These are phyloP conservation scores for Candida insectalens DNA, from an alignment of 805 yeast genomes.

Conservation along the genomic window DNA sequence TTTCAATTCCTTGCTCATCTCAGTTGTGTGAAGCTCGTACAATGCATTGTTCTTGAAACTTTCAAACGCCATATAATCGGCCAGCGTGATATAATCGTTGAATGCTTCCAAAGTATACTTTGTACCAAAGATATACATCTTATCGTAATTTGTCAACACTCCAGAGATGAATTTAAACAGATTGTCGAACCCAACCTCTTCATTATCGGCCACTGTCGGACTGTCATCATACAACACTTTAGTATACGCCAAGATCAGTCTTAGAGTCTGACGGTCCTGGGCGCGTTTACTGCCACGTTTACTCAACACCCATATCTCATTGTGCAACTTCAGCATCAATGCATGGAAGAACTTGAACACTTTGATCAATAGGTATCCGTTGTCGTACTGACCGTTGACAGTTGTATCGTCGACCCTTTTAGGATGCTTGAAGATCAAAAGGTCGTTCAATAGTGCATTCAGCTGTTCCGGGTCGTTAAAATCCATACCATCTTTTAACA, in stretches of 20 bases:
- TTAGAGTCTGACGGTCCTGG: conserved; percentile 19
- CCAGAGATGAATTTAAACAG: conserved; percentile 21
- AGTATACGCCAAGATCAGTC: conserved; percentile 23
- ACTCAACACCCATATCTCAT: conserved; percentile 17
- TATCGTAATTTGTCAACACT: conserved; percentile 13
- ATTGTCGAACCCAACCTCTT: conserved; percentile 22
- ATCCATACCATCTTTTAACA: conserved; percentile 6
- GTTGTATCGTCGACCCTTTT: conserved; percentile 1
- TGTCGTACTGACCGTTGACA: conserved; percentile 14
- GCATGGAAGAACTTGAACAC: conserved; percentile 26
- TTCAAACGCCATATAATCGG: conserved; percentile 18
- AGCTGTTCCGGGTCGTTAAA: conserved; percentile 9
- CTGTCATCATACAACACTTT: conserved; percentile 21
- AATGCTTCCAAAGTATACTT: conserved; percentile 12
- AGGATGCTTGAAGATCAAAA: conserved; percentile 13
- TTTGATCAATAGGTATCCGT: conserved; percentile 33
- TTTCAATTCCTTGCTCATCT: conserved; percentile 3
- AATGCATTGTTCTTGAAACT: conserved; percentile 10
- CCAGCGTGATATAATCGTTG: conserved; percentile 14
- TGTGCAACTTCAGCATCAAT: conserved; percentile 15
- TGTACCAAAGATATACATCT: conserved; percentile 11
- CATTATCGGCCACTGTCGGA: conserved; percentile 7
- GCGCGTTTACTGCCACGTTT: conserved; percentile 13
- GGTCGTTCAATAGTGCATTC: conserved; percentile 10
- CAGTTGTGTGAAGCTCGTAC: neutral